A percentile compares a stretch with the other conserved stretches of the same genome.
These are phyloP conservation scores for Bruguiera sexangula DNA, from an alignment of 345 rosid genomes.

Conservation along the genomic window DNA sequence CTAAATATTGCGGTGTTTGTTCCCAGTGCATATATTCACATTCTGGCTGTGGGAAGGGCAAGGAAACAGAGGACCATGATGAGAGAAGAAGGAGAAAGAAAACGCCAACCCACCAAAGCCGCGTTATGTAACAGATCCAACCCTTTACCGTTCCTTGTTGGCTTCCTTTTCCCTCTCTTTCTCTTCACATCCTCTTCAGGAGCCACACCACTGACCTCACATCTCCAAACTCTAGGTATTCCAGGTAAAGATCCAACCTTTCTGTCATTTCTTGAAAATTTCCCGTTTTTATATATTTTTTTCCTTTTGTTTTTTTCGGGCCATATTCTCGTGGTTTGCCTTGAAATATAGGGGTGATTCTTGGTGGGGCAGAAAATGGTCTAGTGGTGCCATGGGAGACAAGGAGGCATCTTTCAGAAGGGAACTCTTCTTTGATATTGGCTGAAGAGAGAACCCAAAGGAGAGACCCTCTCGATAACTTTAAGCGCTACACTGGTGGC, in stretches of 20 bases:
- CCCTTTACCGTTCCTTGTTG: constrained; percentile 9
- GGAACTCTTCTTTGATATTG: constrained; percentile 14
- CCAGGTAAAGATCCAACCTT: constrained; percentile 5
- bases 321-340: neutral
- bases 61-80: constrained; percentile 6
- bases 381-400: constrained; percentile 35
- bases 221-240: constrained; percentile 2
- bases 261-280: neutral
- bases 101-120: neutral
- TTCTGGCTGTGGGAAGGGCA: neutral
- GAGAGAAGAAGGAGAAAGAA: neutral
- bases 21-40: neutral
- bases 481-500: constrained; percentile 66
- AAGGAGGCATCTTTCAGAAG: constrained; percentile 60
- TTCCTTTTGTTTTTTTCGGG: neutral
- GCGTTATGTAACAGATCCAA: neutral
- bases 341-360: constrained; percentile 9
- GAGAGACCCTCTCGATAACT: constrained; percentile 54
- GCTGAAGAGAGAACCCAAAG: constrained; percentile 23
- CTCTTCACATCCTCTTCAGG: constrained; percentile 4
- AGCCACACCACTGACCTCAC: neutral
- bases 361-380: constrained; percentile 17
- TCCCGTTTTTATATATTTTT: neutral
- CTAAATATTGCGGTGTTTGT: too few species aligned
- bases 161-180: constrained; percentile 5